Conservation (phyloP, 1,139 yeast genomes). For the Candida pseudoviswanathii region DNA sequence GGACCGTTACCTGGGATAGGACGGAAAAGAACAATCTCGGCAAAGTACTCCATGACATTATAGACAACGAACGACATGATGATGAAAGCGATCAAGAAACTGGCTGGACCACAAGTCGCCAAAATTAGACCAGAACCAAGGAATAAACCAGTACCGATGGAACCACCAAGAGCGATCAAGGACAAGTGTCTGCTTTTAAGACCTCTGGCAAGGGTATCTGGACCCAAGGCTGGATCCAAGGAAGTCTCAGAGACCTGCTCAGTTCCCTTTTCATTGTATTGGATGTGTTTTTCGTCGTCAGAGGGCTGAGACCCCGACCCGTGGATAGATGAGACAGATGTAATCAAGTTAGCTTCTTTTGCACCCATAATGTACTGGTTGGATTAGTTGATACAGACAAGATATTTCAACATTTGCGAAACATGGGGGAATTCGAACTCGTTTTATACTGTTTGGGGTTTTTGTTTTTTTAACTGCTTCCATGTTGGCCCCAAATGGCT, state of each 20-base stretch:
- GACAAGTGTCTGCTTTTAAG: conserved; percentile 41
- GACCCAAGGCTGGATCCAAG: background rate
- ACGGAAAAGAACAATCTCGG: conserved; percentile 62
- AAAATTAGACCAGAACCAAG: conserved; percentile 53
- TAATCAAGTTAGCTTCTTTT: background rate
- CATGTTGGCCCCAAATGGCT: background rate
- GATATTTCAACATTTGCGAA: background rate
- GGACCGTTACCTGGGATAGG: conserved; percentile 54
- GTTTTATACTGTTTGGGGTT: background rate
- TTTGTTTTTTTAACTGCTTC: background rate
- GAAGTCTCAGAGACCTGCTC: background rate
- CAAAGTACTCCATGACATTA: conserved; percentile 58
- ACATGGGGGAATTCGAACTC: background rate
- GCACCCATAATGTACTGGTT: background rate
- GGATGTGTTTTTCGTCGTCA: background rate
- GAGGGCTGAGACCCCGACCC: background rate
- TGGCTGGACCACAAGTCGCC: conserved; percentile 52
- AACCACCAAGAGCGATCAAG: conserved; percentile 42
- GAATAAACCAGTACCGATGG: conserved; percentile 46
- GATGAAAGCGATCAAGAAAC: conserved; percentile 47
- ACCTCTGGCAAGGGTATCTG: conserved; percentile 33
- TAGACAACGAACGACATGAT: conserved; percentile 55
- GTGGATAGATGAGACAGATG: background rate
- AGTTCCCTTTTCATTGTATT: background rate
- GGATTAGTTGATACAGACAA: background rate